These are phyloP conservation scores for Trichosporon ovoides DNA, from an alignment of 1,284 basidiomycete species.

Conservation along the genomic window DNA sequence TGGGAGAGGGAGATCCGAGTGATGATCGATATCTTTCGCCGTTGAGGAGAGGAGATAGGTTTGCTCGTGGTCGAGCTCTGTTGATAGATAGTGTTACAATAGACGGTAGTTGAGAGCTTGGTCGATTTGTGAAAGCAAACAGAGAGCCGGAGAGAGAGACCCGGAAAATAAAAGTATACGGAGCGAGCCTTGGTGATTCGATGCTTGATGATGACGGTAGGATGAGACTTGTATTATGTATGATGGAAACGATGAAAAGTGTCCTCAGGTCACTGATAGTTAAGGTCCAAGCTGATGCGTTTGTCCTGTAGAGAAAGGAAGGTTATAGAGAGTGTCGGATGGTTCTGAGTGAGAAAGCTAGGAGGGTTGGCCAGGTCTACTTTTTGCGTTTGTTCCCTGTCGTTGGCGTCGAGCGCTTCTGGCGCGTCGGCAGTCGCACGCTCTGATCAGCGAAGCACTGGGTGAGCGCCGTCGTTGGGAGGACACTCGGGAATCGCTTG, in stretches of 20 bases:
- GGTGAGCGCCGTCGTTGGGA: slow-evolving; percentile 83
- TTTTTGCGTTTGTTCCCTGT: slow-evolving; percentile 12
- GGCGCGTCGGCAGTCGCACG: slow-evolving; percentile 66
- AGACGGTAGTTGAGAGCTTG: too few relatives aligned
- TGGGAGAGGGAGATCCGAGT: too few relatives aligned
- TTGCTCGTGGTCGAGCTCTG: too few relatives aligned
- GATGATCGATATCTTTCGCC: too few relatives aligned
- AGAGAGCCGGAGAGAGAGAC: too few relatives aligned
- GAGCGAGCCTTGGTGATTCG: too few relatives aligned
- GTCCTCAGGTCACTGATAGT: slow-evolving; percentile 2
- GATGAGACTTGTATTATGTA: background rate
- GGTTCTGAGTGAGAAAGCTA: background rate
- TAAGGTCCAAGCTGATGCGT: background rate
- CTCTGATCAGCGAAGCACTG: slow-evolving; percentile 87
- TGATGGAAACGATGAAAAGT: background rate
- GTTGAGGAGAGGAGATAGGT: too few relatives aligned
- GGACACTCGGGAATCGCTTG: slow-evolving; percentile 86
- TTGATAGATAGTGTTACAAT: too few relatives aligned
- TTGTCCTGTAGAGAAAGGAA: background rate
- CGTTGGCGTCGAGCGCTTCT: slow-evolving; percentile 18
- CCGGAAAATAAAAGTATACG: background rate
- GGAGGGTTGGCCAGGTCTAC: too few relatives aligned
- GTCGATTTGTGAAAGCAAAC: too few relatives aligned
- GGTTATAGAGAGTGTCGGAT: background rate
- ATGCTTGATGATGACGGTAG: background rate